Percentiles rank a stretch among this genome's conserved stretches.
Evolutionary conservation across 805 yeast species (phyloP).

Genomic region (Yarrowia keelungensis): DNA sequence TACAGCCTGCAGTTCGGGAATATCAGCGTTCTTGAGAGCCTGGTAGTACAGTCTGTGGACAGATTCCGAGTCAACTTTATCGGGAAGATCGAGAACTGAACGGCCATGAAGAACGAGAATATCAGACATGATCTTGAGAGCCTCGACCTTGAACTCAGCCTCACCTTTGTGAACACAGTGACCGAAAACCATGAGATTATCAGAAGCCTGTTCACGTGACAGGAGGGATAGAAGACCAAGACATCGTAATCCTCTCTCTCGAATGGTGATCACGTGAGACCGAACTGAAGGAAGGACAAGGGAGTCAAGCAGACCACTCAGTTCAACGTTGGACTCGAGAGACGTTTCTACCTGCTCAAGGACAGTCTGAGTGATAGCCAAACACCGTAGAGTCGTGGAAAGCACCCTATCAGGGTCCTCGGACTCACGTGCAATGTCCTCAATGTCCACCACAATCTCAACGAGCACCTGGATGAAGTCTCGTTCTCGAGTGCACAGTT

Average conservation of each 20-base stretch:
- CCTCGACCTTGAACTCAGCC: slow-evolving; percentile 64
- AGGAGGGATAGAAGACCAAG: slow-evolving; percentile 81
- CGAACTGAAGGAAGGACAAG: slow-evolving; percentile 80
- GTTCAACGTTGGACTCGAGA: slow-evolving; percentile 66
- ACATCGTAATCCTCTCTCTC: slow-evolving; percentile 73
- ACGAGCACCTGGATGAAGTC: slow-evolving; percentile 84
- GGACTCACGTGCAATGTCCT: slow-evolving; percentile 61
- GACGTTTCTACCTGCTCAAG: slow-evolving; percentile 72
- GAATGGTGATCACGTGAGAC: slow-evolving; percentile 59
- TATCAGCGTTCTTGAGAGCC: slow-evolving; percentile 58
- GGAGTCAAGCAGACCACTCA: slow-evolving; percentile 75
- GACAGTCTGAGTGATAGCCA: slow-evolving; percentile 71
- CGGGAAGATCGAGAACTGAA: slow-evolving; percentile 65
- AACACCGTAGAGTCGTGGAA: slow-evolving; percentile 57
- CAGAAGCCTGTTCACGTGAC: slow-evolving; percentile 67
- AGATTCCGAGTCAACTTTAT: slow-evolving; percentile 64
- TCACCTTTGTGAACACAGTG: slow-evolving; percentile 73
- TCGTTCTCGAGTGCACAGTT: slow-evolving; percentile 75
- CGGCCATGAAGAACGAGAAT: slow-evolving; percentile 79
- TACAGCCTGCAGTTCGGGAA: slow-evolving; percentile 73
- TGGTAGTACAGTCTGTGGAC: slow-evolving; percentile 74
- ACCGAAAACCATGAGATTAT: slow-evolving; percentile 69
- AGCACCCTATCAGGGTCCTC: slow-evolving; percentile 56
- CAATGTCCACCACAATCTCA: slow-evolving; percentile 85
- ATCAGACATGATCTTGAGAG: slow-evolving; percentile 77